phyloP scores from a whole-genome alignment of 805 yeast genomes.

The Spencermartinsiella europaea region DNA sequence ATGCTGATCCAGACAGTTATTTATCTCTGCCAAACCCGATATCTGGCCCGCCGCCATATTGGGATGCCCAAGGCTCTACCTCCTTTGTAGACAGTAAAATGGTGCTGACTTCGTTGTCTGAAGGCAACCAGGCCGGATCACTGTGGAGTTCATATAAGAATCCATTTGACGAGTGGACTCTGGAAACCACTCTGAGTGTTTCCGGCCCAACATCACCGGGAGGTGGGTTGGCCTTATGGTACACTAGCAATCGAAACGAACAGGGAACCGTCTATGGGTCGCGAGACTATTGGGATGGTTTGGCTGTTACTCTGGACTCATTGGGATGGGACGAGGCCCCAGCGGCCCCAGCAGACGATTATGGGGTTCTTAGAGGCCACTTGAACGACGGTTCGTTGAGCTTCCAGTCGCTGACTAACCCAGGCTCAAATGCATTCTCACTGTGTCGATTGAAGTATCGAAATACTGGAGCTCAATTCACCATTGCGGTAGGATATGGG shows the following conservation, averaged over 20 bases:
- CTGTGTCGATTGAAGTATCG: conserved; percentile 35
- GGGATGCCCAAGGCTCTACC: conserved; percentile 24
- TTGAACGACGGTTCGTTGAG: conserved; percentile 34
- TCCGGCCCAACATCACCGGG: conserved; percentile 30
- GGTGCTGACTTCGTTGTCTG: conserved; percentile 21
- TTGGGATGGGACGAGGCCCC: conserved; percentile 21
- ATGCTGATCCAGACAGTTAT: conserved; percentile 3
- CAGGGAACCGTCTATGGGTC: conserved; percentile 36
- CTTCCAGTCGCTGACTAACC: conserved; percentile 23
- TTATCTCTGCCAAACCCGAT: conserved; percentile 6
- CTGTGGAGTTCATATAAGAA: conserved; percentile 31
- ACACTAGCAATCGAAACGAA: conserved; percentile 24
- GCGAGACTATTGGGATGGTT: conserved; percentile 36
- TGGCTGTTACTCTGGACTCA: conserved; percentile 36
- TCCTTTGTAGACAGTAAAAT: conserved; percentile 19
- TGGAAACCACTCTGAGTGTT: conserved; percentile 29
- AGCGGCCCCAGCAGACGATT: conserved; percentile 1
- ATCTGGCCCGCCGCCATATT: conserved; percentile 15
- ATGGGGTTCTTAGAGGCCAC: conserved; percentile 34
- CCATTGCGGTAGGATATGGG: conserved; percentile 30
- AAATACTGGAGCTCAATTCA: conserved; percentile 29
- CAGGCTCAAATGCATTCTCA: conserved; percentile 31
- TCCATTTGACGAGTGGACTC: conserved; percentile 31
- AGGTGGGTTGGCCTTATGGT: conserved; percentile 37
- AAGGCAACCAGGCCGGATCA: conserved; percentile 27